Evolutionary conservation across 306 rosid genomes (phyloP).

Genomic region (Elaeagnus macrophylla): DNA sequence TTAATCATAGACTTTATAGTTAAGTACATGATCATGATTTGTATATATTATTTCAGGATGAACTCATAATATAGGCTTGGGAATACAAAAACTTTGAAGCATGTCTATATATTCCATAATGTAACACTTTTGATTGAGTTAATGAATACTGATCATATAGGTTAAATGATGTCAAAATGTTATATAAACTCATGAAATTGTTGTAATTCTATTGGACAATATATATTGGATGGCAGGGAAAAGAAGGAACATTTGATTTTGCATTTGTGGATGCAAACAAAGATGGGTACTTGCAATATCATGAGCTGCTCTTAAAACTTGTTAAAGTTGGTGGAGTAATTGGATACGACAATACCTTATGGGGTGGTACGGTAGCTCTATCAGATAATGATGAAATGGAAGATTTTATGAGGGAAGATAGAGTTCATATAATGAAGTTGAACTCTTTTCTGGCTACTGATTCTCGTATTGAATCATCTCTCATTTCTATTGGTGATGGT

Average conservation of each 20-base stretch:
- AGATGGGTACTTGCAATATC: constrained; percentile 28
- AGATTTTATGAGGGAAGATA: neutral
- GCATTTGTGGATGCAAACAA: constrained; percentile 54
- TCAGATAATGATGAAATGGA: neutral
- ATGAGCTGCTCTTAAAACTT: constrained; percentile 37
- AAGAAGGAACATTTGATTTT: constrained; percentile 45
- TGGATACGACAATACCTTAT: constrained; percentile 49
- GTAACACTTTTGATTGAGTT: too few species aligned
- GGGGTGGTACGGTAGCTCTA: constrained; percentile 41
- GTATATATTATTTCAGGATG: too few species aligned
- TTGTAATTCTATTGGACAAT: too few species aligned
- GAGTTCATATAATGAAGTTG: neutral
- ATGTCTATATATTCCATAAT: too few species aligned
- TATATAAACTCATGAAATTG: too few species aligned
- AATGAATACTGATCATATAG: too few species aligned
- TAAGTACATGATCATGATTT: too few species aligned
- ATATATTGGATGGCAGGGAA: constrained; percentile 14
- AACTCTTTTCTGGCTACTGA: neutral
- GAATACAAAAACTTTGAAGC: too few species aligned
- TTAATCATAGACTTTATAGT: too few species aligned
- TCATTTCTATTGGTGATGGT: neutral
- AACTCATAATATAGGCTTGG: too few species aligned
- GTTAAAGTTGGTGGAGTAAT: constrained; percentile 48
- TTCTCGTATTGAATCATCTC: constrained; percentile 1
- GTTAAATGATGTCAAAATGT: too few species aligned